Base-by-base conservation (phyloP, 106 monocot species). In the Allium fistulosum region DNA sequence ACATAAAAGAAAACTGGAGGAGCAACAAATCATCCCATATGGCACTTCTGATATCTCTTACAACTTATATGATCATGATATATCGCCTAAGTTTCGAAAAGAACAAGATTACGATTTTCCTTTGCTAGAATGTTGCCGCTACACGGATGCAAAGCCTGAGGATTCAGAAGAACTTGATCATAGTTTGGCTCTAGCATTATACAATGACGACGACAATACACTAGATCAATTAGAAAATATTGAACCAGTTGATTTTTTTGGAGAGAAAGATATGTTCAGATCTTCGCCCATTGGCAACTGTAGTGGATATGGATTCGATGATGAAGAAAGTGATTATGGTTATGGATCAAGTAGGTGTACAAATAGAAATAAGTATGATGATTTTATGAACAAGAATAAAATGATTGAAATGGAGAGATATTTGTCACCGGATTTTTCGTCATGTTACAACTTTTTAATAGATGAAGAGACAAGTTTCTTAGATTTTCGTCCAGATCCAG, bases 11-110 rank as follows among this genome's bases (percentile, higher is more conserved):
- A n/a, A 67, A 26, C 13, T 58, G 45, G 11, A 18, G 2, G 12
- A 69, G 13, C 11, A 69, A 45, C 13, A 26, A 58, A 13, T 58
- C 61, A 48, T 60, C 60, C 71, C 59, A 46, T 71, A 60, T 14
- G 7, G 16, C 26, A 26, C 58, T 71, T 10, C 60, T 17, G 26
- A 17, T 59, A 59, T 16, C 10, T 71, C 47, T 4, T 50, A 11
- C 18, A 49, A 60, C 26, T 49, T 49, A 48, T 8, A 48, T 48
- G 27, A 17, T 60, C 47, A 10, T 46, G 60, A 61, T 49, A 48
- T 71, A 6, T 48, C 11, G 8, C 26, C 66, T 26, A 52, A 59
- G 59, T 18, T 26, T 50, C 8, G 48, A 11, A 59, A 48, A 49
- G 59, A 60, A 22, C 46, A 49, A 22, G 37, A 37, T 37, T 59